Evolutionary conservation across 306 rosid species (phyloP).

Genomic region (Malus orientalis): DNA sequence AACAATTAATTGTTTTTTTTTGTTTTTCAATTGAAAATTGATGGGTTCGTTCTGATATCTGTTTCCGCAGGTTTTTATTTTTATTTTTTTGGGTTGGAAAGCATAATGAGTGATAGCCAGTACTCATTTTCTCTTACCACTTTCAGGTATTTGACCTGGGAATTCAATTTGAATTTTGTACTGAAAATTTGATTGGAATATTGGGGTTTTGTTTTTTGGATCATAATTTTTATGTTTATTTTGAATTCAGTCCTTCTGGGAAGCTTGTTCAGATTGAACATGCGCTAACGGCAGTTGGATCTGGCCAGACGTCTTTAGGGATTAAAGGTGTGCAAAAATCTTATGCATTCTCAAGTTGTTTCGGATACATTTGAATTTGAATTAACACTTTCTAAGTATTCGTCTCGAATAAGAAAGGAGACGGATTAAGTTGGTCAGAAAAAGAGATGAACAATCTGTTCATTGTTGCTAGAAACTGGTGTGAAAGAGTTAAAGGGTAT

Average conservation of each 20-base stretch:
- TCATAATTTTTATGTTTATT: neutral
- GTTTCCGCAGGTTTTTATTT: neutral
- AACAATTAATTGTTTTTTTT: neutral
- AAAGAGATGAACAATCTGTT: neutral
- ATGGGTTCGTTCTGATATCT: neutral
- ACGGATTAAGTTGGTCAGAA: neutral
- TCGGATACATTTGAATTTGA: neutral
- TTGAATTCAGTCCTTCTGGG: slow-evolving; percentile 55
- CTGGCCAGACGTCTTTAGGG: slow-evolving; percentile 77
- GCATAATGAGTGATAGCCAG: slow-evolving; percentile 31
- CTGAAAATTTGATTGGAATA: neutral
- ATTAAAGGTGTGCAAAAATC: slow-evolving; percentile 48
- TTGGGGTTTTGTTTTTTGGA: neutral
- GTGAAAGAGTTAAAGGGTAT: neutral
- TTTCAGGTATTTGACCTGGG: slow-evolving; percentile 17
- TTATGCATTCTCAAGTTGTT: neutral
- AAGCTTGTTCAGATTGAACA: slow-evolving; percentile 85
- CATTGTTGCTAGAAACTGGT: neutral
- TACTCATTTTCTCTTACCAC: slow-evolving; percentile 35
- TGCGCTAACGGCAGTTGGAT: slow-evolving; percentile 72
- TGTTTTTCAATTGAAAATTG: neutral
- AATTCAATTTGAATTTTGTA: neutral
- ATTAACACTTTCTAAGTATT: neutral
- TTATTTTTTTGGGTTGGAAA: neutral
- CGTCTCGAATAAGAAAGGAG: neutral